These are phyloP conservation scores for Phanerochaete sordida DNA, from an alignment of 768 basidiomycete species.

Conservation along the genomic window DNA sequence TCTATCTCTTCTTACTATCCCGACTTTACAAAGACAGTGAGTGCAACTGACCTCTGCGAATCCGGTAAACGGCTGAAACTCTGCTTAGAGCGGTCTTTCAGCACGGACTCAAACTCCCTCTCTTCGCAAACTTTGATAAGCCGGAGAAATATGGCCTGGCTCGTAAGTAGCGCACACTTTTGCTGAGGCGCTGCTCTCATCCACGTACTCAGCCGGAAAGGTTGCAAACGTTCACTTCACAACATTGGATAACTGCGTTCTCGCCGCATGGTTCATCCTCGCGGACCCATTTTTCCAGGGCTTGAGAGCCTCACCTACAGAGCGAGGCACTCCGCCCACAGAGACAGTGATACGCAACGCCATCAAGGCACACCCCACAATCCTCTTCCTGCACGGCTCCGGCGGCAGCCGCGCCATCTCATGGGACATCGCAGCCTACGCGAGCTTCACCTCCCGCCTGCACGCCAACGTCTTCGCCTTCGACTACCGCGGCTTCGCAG, in stretches of 20 bases:
- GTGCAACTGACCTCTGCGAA: background rate
- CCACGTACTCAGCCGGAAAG: conserved; percentile 45
- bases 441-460: conserved; percentile 60
- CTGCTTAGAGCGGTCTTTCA: background rate
- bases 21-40: conserved; percentile 24
- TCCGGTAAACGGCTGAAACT: background rate
- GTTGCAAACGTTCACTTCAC: no score
- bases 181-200: background rate
- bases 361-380: conserved; percentile 59
- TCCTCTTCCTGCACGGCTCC: conserved; percentile 95
- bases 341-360: conserved; percentile 48
- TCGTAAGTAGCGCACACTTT: conserved; percentile 48
- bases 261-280: no score
- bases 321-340: conserved; percentile 31
- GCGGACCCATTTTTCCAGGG: conserved; percentile 55
- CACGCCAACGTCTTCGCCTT: conserved; percentile 76
- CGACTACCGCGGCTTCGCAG: conserved; percentile 92
- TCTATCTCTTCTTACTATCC: conserved; percentile 49
- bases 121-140: conserved; percentile 54
- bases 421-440: conserved; percentile 67
- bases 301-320: conserved; percentile 33
- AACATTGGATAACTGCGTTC: no score
- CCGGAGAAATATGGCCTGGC: conserved; percentile 83
- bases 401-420: conserved; percentile 71
- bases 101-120: conserved; percentile 38